Percentiles rank a stretch among this genome's conserved stretches.
These are phyloP conservation scores for Cyberlindnera misumaiensis DNA, from an alignment of 805 yeast species.

Conservation along the genomic window DNA sequence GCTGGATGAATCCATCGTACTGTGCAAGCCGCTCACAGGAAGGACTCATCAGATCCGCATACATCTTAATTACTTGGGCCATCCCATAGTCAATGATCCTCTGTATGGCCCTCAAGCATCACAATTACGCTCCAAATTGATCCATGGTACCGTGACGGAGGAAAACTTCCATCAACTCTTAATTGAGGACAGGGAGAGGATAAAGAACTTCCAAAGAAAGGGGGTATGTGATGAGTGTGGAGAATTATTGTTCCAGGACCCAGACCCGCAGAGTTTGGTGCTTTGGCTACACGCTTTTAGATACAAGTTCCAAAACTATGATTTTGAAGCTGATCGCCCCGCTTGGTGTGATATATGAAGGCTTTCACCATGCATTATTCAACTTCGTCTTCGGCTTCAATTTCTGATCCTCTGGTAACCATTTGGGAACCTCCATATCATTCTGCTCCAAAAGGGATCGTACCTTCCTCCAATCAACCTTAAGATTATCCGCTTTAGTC, in stretches of 20 bases:
- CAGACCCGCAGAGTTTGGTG: constrained; percentile 8
- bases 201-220: constrained; percentile 6
- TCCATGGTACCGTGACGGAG: constrained; percentile 3
- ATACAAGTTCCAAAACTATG: constrained; percentile 13
- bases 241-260: constrained; percentile 13
- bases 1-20: constrained; percentile 43
- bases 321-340: constrained; percentile 16
- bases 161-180: constrained; percentile 11
- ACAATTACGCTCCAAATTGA: constrained; percentile 1
- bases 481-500: constrained; percentile 3
- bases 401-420: not conserved
- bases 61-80: constrained; percentile 79
- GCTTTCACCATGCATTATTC: not conserved
- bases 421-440: constrained; percentile 7
- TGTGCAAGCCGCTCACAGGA: constrained; percentile 85
- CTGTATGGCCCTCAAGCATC: constrained; percentile 33
- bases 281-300: constrained; percentile 21
- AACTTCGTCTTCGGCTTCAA: not conserved
- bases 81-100: constrained; percentile 91
- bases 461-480: constrained; percentile 14
- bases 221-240: constrained; percentile 18
- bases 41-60: constrained; percentile 94
- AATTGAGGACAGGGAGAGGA: constrained; percentile 7
- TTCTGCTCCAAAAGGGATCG: constrained; percentile 4
- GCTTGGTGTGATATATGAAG: constrained; percentile 17